Base-by-base conservation (phyloP, 2,329 filamentous ascomycete genomes). In the Byssothecium circinans region DNA sequence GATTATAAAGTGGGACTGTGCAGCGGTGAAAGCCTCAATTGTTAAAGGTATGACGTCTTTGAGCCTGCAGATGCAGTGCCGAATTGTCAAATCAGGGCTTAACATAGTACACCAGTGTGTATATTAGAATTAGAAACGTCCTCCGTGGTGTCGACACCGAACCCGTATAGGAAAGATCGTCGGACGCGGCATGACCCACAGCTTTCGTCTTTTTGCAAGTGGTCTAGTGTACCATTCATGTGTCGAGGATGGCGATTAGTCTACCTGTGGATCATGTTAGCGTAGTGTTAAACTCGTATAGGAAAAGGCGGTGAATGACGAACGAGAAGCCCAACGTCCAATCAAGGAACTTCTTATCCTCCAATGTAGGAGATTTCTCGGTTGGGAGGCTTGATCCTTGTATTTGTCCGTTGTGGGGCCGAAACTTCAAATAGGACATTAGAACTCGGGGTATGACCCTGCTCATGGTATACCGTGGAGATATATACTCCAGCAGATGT, bases 11-110 rank as follows among this genome's bases (percentile, higher is more conserved):
- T 32, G 29, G 29, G 5, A 8, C 8, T 32, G 14, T 12, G 14
- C 12, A 42, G 27, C 29, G 40, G 40, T 34, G 40, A 42, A 42
- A 42, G 40, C 29, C 40, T 34, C 40, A 33, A 33, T 4, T 34
- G 4, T 20, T 19, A 8, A 20, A 10, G 20, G 35, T 10, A 22
- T 20, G 35, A 37, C 18, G 18, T n/a, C 18, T 2, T 19, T 8
- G 5, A 8, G 17, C 7, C 12, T 25, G 25, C 8, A n/a, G 12
- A 39, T 5, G 3, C 19, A 4, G 20, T 33, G n/a, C 17, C 14
- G 11, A 23, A n/a, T n/a, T 19, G 5, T 33, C 29, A 20, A 33
- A 33, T n/a, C 4, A 33, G 19, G 29, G 15, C 18, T 41, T n/a
- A 27, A 25, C 40, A 25, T 42, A 27, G 14, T 32, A 3, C 3